phyloP scores from a whole-genome alignment of 1,284 basidiomycete species.

The Rugosomyces carneus region DNA sequence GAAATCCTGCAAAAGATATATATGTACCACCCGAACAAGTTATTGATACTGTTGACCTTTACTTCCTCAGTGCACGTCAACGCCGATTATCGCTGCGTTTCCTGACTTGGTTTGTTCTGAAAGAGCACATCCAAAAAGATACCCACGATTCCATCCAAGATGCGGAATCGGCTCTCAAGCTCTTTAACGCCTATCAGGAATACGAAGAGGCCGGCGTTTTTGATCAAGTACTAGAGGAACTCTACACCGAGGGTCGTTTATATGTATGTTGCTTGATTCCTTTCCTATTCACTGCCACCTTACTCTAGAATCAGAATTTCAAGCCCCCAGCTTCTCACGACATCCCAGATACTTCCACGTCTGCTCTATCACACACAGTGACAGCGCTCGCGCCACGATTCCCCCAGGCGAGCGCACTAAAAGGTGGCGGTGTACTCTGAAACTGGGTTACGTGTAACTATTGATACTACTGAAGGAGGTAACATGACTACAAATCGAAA shows the following conservation, averaged over 20 bases:
- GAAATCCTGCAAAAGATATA: conserved; percentile 58
- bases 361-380: conserved; percentile 5
- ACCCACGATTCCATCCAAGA: conserved; percentile 98
- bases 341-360: conserved; percentile 3
- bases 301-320: no score
- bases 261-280: conserved; percentile 44
- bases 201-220: conserved; percentile 77
- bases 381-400: background rate
- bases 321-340: conserved; percentile 41
- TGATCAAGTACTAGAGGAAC: conserved; percentile 83
- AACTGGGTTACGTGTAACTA: no score
- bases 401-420: no score
- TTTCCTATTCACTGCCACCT: no score
- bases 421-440: background rate
- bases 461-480: background rate
- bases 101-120: conserved; percentile 88
- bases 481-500: conserved; percentile 48
- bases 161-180: conserved; percentile 79
- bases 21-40: conserved; percentile 94
- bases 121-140: conserved; percentile 88
- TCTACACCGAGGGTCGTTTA: conserved; percentile 70
- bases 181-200: conserved; percentile 81
- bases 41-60: conserved; percentile 95
- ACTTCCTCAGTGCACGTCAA: conserved; percentile 77
- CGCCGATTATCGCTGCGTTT: conserved; percentile 91